Conservation (phyloP, 495 filamentous ascomycete genomes). For the Penicillium silybi region DNA sequence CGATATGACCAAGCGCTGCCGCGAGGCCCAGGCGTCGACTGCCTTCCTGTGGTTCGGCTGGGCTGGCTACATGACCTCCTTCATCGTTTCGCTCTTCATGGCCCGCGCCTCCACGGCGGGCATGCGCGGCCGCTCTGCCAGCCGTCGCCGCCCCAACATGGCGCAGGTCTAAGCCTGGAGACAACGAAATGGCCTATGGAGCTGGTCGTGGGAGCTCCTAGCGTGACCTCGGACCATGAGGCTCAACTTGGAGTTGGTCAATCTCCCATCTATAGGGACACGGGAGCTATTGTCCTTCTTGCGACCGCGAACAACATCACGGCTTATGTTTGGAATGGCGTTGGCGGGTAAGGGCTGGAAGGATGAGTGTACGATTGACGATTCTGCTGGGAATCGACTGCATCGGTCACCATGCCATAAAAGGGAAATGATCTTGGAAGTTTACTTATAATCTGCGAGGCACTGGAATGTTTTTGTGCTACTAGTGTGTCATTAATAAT, state of each 20-base stretch:
- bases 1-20: constrained; percentile 56
- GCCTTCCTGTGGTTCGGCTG: constrained; percentile 75
- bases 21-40: constrained; percentile 61
- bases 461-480: constrained; percentile 3
- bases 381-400: not conserved
- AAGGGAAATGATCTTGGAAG: not conserved
- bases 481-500: constrained; percentile 23
- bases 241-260: not conserved
- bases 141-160: constrained; percentile 55
- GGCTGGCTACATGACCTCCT: constrained; percentile 53
- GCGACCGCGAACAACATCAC: not conserved
- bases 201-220: not conserved
- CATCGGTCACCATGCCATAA: not conserved
- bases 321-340: not conserved
- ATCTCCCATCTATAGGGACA: not conserved
- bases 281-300: not conserved
- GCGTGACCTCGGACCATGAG: not conserved
- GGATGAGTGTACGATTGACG: constrained; percentile 5
- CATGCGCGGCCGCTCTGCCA: constrained; percentile 38
- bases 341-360: not conserved
- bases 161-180: constrained; percentile 54
- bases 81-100: constrained; percentile 48
- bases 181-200: not conserved
- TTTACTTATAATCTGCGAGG: not conserved
- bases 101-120: constrained; percentile 34